These are phyloP conservation scores for Ceratobasidium sp. DNA, from an alignment of 1,284 basidiomycete species.

Conservation along the genomic window DNA sequence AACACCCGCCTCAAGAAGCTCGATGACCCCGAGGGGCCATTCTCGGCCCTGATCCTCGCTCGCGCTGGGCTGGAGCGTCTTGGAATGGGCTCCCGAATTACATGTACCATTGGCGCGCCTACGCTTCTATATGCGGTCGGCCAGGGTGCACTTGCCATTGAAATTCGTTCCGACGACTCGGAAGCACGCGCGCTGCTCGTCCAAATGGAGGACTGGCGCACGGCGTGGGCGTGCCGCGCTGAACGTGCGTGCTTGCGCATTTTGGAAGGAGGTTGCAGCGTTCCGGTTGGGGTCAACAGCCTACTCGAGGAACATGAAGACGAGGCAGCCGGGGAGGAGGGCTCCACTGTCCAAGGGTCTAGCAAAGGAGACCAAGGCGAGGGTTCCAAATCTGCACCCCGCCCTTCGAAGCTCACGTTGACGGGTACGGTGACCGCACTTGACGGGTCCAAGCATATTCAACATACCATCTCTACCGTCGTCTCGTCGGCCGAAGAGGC, in stretches of 20 bases:
- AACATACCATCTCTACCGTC: slow-evolving; percentile 57
- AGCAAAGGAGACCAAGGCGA: slow-evolving; percentile 47
- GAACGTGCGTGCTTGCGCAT: slow-evolving; percentile 88
- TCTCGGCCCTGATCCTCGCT: slow-evolving; percentile 90
- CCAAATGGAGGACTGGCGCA: slow-evolving; percentile 74
- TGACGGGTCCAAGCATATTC: slow-evolving; percentile 72
- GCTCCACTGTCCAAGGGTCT: slow-evolving; percentile 46
- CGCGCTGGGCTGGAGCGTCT: slow-evolving; percentile 92
- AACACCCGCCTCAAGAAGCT: slow-evolving; percentile 92
- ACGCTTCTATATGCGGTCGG: slow-evolving; percentile 89
- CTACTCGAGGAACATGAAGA: slow-evolving; percentile 39
- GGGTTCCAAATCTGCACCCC: slow-evolving; percentile 46
- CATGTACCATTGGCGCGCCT: slow-evolving; percentile 76
- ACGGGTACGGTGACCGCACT: slow-evolving; percentile 83
- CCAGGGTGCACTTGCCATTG: slow-evolving; percentile 91
- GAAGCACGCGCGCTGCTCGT: slow-evolving; percentile 68
- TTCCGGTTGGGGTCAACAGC: slow-evolving; percentile 88
- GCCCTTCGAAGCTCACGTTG: slow-evolving; percentile 58
- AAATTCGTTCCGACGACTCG: slow-evolving; percentile 78
- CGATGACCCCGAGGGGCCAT: slow-evolving; percentile 84
- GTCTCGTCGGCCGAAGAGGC: slow-evolving; percentile 66
- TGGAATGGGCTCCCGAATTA: slow-evolving; percentile 78
- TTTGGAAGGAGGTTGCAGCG: slow-evolving; percentile 95
- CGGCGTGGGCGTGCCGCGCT: slow-evolving; percentile 76
- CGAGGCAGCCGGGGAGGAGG: slow-evolving; percentile 17